phyloP scores from a whole-genome alignment of 192 early-diverging fungal genomes.

The Entomortierella lignicola region DNA sequence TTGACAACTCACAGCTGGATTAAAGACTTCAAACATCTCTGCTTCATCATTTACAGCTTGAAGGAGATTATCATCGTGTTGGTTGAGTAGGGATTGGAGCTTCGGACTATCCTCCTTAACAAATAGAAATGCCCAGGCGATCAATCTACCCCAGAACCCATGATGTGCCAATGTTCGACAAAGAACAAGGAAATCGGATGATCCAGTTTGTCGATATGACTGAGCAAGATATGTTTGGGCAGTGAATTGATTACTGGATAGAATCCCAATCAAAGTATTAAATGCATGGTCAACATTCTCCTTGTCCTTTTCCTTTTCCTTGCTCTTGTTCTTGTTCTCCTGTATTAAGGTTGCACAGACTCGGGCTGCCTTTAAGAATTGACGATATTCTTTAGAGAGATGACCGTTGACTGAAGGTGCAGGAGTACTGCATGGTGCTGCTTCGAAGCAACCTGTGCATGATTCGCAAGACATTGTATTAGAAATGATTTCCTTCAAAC shows the following conservation, averaged over 20 bases:
- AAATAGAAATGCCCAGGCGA: conserved; percentile 41
- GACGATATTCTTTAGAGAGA: conserved; percentile 46
- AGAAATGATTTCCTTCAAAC: background rate
- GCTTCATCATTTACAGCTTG: conserved; percentile 49
- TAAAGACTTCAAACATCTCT: conserved; percentile 54
- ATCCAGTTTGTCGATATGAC: conserved; percentile 31
- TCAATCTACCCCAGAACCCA: conserved; percentile 45
- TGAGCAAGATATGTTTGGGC: conserved; percentile 37
- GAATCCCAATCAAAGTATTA: conserved; percentile 24
- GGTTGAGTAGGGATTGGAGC: conserved; percentile 11
- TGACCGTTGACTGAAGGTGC: conserved; percentile 33
- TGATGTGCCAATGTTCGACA: conserved; percentile 33
- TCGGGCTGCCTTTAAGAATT: conserved; percentile 30
- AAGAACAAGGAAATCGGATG: conserved; percentile 17
- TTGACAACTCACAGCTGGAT: conserved; percentile 29
- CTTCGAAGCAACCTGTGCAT: conserved; percentile 49
- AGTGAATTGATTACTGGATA: conserved; percentile 40
- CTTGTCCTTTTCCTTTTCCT: background rate
- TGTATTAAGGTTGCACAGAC: conserved; percentile 4
- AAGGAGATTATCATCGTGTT: conserved; percentile 4
- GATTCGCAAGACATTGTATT: conserved; percentile 51
- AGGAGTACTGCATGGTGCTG: conserved; percentile 40
- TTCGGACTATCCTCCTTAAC: conserved; percentile 30
- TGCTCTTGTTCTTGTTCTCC: background rate
- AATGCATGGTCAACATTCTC: conserved; percentile 36